These are phyloP conservation scores for Umbelopsis isabellina DNA, from an alignment of 192 early-diverging fungal species.

Conservation along the genomic window DNA sequence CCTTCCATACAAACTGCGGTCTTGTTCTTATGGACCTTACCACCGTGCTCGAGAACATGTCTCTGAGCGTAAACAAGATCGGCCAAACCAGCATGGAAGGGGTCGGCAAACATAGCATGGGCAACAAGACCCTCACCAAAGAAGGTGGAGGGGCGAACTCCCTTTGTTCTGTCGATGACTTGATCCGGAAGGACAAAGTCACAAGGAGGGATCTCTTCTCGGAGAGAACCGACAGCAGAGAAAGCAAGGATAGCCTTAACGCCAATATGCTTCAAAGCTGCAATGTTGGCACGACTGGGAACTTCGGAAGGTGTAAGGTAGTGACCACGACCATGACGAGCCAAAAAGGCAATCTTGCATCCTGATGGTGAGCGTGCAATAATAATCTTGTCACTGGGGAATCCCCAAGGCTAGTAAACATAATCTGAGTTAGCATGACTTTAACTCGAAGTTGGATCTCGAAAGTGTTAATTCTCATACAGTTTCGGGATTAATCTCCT, in stretches of 20 bases:
- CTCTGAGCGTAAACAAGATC: slow-evolving; percentile 68
- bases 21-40: slow-evolving; percentile 73
- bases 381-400: slow-evolving; percentile 85
- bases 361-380: slow-evolving; percentile 73
- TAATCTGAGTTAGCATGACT: slow-evolving; percentile 8
- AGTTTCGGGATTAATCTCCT: slow-evolving; percentile 86
- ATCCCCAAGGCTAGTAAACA: slow-evolving; percentile 75
- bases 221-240: slow-evolving; percentile 95
- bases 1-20: slow-evolving; percentile 98
- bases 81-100: slow-evolving; percentile 79
- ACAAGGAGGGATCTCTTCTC: slow-evolving; percentile 89
- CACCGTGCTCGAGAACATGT: slow-evolving; percentile 28
- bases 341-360: slow-evolving; percentile 92
- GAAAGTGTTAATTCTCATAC: slow-evolving; percentile 44
- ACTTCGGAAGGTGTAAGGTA: slow-evolving; percentile 86
- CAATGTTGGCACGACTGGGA: slow-evolving; percentile 95
- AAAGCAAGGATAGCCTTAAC: slow-evolving; percentile 93
- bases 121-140: slow-evolving; percentile 91
- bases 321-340: slow-evolving; percentile 94
- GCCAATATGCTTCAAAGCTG: slow-evolving; percentile 93
- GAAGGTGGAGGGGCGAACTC: slow-evolving; percentile 89
- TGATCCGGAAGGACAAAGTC: slow-evolving; percentile 96
- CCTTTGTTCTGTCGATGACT: slow-evolving; percentile 98
- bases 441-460: neutral
- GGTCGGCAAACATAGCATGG: slow-evolving; percentile 94